Percentiles rank a stretch among this genome's conserved stretches.
Conservation (phyloP, 2,329 filamentous ascomycete genomes). For the Magnaporthiopsis rhizophila region DNA sequence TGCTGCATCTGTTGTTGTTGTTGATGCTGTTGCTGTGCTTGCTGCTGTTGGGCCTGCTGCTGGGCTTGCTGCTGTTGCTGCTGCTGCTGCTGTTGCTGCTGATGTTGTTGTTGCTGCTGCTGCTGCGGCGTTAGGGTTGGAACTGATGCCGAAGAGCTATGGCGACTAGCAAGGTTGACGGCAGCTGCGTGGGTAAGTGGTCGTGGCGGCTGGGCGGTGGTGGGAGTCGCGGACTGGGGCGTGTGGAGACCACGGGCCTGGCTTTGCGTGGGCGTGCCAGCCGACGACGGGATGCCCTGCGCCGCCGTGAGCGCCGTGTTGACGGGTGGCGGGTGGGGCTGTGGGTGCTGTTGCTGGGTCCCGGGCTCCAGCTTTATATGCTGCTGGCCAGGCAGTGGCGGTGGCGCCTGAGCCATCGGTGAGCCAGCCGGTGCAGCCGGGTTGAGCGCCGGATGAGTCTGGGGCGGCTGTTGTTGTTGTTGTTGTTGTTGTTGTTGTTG, state of each 20-base stretch:
- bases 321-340: constrained; percentile 30
- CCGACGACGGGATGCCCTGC: constrained; percentile 27
- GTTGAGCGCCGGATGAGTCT: constrained; percentile 12
- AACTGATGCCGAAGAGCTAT: constrained; percentile 18
- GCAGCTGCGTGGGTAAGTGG: constrained; percentile 34
- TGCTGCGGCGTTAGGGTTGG: constrained; percentile 14
- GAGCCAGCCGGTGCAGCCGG: constrained; percentile 12
- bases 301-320: constrained; percentile 37
- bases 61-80: constrained; percentile 20
- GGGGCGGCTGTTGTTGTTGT: constrained; percentile 17
- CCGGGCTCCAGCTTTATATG: constrained; percentile 30
- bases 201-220: constrained; percentile 28
- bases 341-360: constrained; percentile 24
- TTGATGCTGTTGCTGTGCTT: constrained; percentile 18
- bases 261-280: constrained; percentile 40
- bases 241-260: constrained; percentile 38
- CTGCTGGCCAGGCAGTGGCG: constrained; percentile 17
- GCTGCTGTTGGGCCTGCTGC: not conserved
- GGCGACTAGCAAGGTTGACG: constrained; percentile 11
- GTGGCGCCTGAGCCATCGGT: constrained; percentile 15
- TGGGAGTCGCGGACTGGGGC: constrained; percentile 33
- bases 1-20: constrained; percentile 22
- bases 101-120: constrained; percentile 20
- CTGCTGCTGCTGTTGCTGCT: constrained; percentile 21
- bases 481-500: constrained; percentile 16